These are phyloP conservation scores for Ballota nigra DNA, from an alignment of 257 asterid genomes.

Conservation along the genomic window DNA sequence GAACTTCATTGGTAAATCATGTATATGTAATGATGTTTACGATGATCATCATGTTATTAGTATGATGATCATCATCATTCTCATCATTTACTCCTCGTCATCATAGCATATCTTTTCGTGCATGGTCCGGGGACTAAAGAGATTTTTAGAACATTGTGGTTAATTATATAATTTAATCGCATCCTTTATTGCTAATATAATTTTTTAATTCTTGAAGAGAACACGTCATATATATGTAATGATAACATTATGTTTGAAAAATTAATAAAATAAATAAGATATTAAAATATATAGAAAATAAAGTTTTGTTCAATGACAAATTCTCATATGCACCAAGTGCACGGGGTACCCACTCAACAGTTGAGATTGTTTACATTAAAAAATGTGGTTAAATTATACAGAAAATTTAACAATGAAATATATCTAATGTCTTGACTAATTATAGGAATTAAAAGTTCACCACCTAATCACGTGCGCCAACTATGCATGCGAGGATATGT, in stretches of 20 bases:
- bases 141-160: neutral
- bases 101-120: neutral
- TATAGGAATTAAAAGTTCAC: neutral
- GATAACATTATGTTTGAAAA: neutral
- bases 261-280: too few species aligned
- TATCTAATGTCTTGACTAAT: neutral
- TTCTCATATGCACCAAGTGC: too few species aligned
- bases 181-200: neutral
- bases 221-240: neutral
- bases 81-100: neutral
- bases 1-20: neutral
- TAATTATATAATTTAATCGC: too few species aligned
- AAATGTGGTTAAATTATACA: too few species aligned
- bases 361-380: too few species aligned
- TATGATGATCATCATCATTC: slow-evolving; percentile 25
- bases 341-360: too few species aligned
- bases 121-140: neutral
- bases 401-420: too few species aligned
- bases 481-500: neutral
- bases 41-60: slow-evolving; percentile 26
- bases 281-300: neutral
- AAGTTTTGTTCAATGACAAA: neutral
- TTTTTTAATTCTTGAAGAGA: neutral
- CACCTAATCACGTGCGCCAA: neutral
- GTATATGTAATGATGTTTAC: slow-evolving; percentile 3